Conservation (phyloP, 495 filamentous ascomycete genomes). For the Entonaema liquescens region DNA sequence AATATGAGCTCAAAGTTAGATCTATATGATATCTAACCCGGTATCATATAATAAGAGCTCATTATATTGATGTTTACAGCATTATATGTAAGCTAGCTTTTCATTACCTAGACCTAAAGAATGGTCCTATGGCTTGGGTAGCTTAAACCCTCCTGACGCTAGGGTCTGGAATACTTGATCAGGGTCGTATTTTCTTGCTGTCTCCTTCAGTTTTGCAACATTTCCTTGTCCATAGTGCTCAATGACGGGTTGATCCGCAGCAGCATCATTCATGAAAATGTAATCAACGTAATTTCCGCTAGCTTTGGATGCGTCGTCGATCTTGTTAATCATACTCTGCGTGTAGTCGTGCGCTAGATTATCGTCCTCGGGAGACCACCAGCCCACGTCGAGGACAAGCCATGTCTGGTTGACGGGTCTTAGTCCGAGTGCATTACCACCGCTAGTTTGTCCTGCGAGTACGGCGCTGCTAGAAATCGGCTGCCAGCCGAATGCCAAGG, state of each 20-base stretch:
- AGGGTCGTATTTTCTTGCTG: conserved; percentile 47
- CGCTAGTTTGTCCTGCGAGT: conserved; percentile 25
- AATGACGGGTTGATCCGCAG: conserved; percentile 36
- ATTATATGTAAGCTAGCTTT: conserved; percentile 13
- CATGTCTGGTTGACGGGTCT: conserved; percentile 44
- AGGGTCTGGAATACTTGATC: conserved; percentile 42
- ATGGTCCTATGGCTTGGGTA: conserved; percentile 17
- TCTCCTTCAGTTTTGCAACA: conserved; percentile 40
- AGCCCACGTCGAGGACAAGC: conserved; percentile 40
- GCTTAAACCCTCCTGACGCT: conserved; percentile 48
- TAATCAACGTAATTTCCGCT: conserved; percentile 36
- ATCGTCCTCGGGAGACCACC: conserved; percentile 39
- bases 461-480: conserved; percentile 40
- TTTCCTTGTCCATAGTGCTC: conserved; percentile 40
- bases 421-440: conserved; percentile 40
- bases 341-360: conserved; percentile 31
- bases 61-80: not conserved
- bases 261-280: conserved; percentile 44
- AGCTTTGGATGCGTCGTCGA: conserved; percentile 34
- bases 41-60: not conserved
- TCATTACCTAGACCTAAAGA: not conserved
- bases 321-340: conserved; percentile 27
- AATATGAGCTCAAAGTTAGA: not conserved
- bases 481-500: conserved; percentile 45
- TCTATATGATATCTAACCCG: not conserved